Evolutionary conservation across 768 basidiomycete species (phyloP), one percentile per base, ranked within the genome.

Genomic region (Leccinum variicolor): DNA sequence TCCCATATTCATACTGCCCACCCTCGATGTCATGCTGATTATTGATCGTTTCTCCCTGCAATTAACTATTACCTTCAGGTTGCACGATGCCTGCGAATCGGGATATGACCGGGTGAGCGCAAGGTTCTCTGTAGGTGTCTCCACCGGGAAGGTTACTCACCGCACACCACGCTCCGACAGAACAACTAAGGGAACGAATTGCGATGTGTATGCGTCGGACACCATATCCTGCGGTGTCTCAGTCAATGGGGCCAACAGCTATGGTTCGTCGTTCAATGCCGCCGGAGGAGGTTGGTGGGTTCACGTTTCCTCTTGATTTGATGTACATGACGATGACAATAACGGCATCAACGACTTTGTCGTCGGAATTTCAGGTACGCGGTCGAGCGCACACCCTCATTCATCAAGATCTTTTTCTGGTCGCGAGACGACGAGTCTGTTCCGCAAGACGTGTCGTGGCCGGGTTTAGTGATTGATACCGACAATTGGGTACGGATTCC

Each of bases 331-430:
- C 3, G 2, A 46, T 45, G 21, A 25, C 7, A 46, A 41, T 41
- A 10, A n/a, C 15, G n/a, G 10, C 10, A 19, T 3, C 9, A 19
- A 19, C 5, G 5, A 41, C n/a, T 41, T 41, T 19, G 39, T 41
- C n/a, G 26, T 4, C 10, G 19, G 28, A 47, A 46, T n/a, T 26
- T 13, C n/a, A 66, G 74, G 73, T 79, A 77, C 62, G 78, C 70
- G 1, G 63, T 76, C 23, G 71, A 74, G 55, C 68, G 74, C 34
- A 70, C 67, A 6, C 10, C 62, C 14, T 61, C 60, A 1, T 73
- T 70, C 36, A 73, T 79, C 53, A 73, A 72, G 48, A 62, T 78
- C 26, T 79, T 70, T 63, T 78, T 76, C 56, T 78, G 78, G 76
- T 63, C 70, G 4, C 64, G 77, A 31, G 53, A 67, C 28, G 64